Evolutionary conservation across 148 eudicot species (phyloP).

Genomic region (Camellia lanceoleosa): DNA sequence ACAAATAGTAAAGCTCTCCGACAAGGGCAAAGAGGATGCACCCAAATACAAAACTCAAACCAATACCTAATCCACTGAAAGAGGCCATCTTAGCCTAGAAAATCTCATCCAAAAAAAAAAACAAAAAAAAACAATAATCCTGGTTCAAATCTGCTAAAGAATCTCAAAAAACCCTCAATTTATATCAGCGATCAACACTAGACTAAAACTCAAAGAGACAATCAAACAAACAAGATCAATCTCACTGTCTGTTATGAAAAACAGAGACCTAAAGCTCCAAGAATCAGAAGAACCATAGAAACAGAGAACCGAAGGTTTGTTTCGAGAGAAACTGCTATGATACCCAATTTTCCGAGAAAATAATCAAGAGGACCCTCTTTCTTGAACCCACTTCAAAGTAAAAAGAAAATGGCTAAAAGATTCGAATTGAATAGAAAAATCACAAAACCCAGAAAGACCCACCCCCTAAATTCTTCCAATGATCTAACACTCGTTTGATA

Average conservation of each 20-base stretch:
- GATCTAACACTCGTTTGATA: not conserved
- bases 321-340: not conserved
- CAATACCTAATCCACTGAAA: constrained; percentile 67
- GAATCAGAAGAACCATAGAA: not conserved
- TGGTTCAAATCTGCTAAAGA: not conserved
- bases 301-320: too few relatives aligned
- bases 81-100: constrained; percentile 47
- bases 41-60: constrained; percentile 66
- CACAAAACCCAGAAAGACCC: not conserved
- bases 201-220: not conserved
- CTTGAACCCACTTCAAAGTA: not conserved
- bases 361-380: not conserved
- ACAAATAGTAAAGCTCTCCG: constrained; percentile 72
- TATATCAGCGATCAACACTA: not conserved
- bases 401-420: not conserved
- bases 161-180: not conserved
- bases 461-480: not conserved
- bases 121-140: not conserved
- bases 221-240: not conserved
- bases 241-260: not conserved
- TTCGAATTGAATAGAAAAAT: not conserved
- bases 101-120: constrained; percentile 9
- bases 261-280: not conserved
- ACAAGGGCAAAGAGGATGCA: constrained; percentile 61
- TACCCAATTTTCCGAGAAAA: not conserved